These are phyloP conservation scores for Fusarium bulbicola DNA, from an alignment of 2,329 filamentous ascomycete species.

Conservation along the genomic window DNA sequence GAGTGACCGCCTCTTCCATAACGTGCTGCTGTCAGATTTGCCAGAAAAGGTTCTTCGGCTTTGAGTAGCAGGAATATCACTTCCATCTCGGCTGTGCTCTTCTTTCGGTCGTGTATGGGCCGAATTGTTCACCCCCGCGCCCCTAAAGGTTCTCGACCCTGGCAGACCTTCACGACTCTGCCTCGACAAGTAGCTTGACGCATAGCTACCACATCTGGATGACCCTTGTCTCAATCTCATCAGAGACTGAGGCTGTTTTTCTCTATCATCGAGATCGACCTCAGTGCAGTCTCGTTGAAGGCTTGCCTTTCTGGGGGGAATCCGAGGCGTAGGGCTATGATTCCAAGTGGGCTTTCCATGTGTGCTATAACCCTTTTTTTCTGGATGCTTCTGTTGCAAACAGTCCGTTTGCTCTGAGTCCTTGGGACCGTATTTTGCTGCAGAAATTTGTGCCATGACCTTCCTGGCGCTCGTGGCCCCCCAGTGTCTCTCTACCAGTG, in stretches of 20 bases:
- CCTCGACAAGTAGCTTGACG: conserved; percentile 10
- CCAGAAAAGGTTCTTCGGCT: conserved; percentile 3
- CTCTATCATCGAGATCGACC: neutral
- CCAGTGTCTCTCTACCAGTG: conserved; percentile 60
- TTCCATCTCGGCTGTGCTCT: neutral
- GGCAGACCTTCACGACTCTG: conserved; percentile 10
- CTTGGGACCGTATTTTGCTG: conserved; percentile 10
- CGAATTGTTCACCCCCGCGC: neutral
- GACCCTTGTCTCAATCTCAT: conserved; percentile 1
- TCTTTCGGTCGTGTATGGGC: neutral
- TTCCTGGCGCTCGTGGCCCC: conserved; percentile 55
- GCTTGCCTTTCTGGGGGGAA: conserved; percentile 38
- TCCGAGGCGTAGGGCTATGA: conserved; percentile 14
- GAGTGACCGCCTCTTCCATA: conserved; percentile 36
- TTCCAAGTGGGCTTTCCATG: conserved; percentile 4
- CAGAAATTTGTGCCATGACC: conserved; percentile 50
- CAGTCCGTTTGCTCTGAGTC: neutral
- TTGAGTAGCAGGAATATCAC: neutral
- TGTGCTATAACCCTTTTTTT: neutral
- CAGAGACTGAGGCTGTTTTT: neutral
- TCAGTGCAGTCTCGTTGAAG: conserved; percentile 14
- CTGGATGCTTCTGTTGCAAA: neutral
- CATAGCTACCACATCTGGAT: conserved; percentile 11
- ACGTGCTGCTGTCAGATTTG: conserved; percentile 9
- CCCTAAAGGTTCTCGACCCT: neutral